phyloP scores from a whole-genome alignment of 2,329 filamentous ascomycete species.

The Magnaporthales sp. region DNA sequence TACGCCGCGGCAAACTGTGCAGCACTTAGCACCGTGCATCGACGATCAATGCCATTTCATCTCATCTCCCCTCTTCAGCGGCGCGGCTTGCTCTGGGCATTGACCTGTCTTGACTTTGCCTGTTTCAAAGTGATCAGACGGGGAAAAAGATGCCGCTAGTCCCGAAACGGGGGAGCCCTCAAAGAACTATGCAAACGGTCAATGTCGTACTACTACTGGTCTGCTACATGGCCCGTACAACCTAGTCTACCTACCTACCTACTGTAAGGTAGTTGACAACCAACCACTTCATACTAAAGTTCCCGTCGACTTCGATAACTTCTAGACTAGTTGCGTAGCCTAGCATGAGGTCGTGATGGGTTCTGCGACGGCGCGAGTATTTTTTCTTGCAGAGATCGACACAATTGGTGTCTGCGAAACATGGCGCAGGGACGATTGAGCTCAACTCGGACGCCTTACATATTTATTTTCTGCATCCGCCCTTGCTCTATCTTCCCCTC shows the following conservation, averaged over 20 bases:
- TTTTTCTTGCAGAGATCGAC: neutral
- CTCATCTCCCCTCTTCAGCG: neutral
- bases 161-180: slow-evolving; percentile 2
- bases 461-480: neutral
- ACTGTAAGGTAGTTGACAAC: neutral
- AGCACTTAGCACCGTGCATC: neutral
- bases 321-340: neutral
- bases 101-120: slow-evolving; percentile 9
- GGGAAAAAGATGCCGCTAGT: slow-evolving; percentile 8
- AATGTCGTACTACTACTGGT: neutral
- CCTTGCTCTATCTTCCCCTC: neutral
- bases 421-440: neutral
- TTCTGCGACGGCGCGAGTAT: neutral
- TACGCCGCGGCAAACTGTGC: neutral
- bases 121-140: slow-evolving; percentile 13
- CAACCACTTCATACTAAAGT: neutral
- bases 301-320: neutral
- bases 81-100: slow-evolving; percentile 6
- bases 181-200: neutral
- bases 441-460: neutral
- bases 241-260: neutral
- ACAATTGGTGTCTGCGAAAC: neutral
- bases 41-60: neutral
- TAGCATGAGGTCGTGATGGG: neutral
- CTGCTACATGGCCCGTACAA: neutral